Evolutionary conservation across 2,329 filamentous ascomycete genomes (phyloP).

Genomic region (Dryadomyces quercus-mongolicae): DNA sequence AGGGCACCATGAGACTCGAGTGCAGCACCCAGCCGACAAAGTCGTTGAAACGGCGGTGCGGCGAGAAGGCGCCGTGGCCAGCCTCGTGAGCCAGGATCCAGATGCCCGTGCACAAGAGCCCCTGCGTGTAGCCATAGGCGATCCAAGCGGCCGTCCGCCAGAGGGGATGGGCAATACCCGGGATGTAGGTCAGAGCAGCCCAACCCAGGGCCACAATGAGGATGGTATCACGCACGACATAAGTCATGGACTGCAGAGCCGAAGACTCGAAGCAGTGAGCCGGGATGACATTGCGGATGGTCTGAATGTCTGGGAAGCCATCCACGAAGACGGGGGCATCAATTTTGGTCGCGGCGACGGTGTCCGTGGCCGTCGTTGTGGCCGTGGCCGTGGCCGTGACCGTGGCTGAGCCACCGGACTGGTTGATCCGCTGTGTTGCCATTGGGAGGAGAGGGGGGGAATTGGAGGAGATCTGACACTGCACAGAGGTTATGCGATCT

Average conservation of each 20-base stretch:
- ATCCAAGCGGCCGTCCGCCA: constrained; percentile 53
- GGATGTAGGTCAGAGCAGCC: constrained; percentile 81
- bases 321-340: background rate
- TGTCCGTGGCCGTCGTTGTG: background rate
- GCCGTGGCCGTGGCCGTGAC: background rate
- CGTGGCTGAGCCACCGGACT: background rate
- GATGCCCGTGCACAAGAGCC: constrained; percentile 81
- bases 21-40: constrained; percentile 84
- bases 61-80: constrained; percentile 90
- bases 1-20: constrained; percentile 75
- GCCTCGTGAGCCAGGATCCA: constrained; percentile 98
- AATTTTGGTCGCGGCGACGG: background rate
- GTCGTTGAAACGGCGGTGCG: constrained; percentile 84
- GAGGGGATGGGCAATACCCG: constrained; percentile 63
- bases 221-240: constrained; percentile 72
- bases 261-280: constrained; percentile 94
- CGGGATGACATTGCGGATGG: constrained; percentile 92
- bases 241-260: constrained; percentile 58
- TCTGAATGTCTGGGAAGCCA: constrained; percentile 57
- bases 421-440: background rate
- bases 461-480: background rate
- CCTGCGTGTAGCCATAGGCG: constrained; percentile 68
- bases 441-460: background rate
- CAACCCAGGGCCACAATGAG: constrained; percentile 68
- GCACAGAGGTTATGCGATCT: background rate